Conservation (phyloP, 306 rosid species). For the Purshia tridentata region DNA sequence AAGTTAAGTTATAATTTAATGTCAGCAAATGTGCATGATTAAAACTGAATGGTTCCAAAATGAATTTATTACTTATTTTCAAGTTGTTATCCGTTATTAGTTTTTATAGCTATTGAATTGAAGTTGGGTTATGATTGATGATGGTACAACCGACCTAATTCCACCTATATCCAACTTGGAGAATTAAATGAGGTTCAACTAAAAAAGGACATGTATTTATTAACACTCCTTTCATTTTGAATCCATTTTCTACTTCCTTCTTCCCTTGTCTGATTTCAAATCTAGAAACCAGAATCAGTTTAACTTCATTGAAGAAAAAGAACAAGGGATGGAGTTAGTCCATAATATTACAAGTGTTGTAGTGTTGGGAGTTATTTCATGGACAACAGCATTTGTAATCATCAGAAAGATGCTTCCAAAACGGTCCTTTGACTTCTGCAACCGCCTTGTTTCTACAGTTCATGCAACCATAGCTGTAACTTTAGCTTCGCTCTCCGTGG, state of each 20-base stretch:
- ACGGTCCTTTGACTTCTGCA: constrained; percentile 60
- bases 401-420: constrained; percentile 44
- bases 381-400: constrained; percentile 57
- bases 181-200: constrained; percentile 18
- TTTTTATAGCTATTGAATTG: background rate
- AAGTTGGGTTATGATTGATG: background rate
- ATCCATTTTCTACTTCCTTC: background rate
- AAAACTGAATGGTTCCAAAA: background rate
- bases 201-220: background rate
- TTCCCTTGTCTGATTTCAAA: background rate
- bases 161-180: background rate
- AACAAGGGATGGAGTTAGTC: constrained; percentile 12
- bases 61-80: background rate
- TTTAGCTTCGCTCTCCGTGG: constrained; percentile 57
- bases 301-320: background rate
- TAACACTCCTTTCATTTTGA: background rate
- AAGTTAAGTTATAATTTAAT: background rate
- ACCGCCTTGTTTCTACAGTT: constrained; percentile 60
- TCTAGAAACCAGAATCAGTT: background rate
- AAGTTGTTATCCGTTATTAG: background rate
- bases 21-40: background rate
- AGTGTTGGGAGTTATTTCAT: constrained; percentile 59
- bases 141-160: background rate
- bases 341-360: constrained; percentile 28
- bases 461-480: constrained; percentile 72